Percentiles rank a stretch among this genome's conserved stretches.
Evolutionary conservation across 495 filamentous ascomycete genomes (phyloP).

Genomic region (Chaetomium cochliodes): DNA sequence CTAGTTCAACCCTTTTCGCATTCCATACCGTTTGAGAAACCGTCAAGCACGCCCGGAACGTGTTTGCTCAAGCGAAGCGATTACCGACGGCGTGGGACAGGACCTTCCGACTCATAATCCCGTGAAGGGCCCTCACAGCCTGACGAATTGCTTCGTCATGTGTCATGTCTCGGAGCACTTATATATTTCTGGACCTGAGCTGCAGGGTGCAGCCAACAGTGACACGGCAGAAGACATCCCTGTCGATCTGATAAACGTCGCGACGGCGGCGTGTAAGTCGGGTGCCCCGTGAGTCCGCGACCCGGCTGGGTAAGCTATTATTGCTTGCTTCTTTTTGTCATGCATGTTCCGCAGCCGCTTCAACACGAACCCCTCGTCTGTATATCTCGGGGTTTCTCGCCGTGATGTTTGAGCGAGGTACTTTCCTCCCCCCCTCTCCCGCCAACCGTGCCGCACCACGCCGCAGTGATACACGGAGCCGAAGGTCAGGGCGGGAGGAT

Average conservation of each 20-base stretch:
- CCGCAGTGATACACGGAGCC: background rate
- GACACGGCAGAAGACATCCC: background rate
- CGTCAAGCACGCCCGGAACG: background rate
- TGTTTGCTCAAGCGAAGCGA: background rate
- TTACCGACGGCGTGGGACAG: constrained; percentile 1
- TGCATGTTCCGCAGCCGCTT: background rate
- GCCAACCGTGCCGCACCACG: background rate
- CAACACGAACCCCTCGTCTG: background rate
- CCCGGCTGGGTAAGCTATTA: background rate
- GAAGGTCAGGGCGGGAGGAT: background rate
- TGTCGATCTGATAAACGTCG: background rate
- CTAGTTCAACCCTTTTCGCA: background rate
- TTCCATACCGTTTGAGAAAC: constrained; percentile 1
- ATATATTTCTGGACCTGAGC: background rate
- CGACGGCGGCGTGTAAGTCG: too few species aligned
- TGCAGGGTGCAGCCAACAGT: background rate
- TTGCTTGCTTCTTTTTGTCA: background rate
- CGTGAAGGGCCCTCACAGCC: background rate
- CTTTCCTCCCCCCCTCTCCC: background rate
- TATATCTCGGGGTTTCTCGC: background rate
- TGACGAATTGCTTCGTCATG: background rate
- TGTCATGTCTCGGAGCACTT: background rate
- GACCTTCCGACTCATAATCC: background rate
- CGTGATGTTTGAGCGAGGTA: background rate
- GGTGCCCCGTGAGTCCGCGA: too few species aligned